A percentile compares a stretch with the other conserved stretches of the same genome.
Conservation (phyloP, 192 early-diverging fungal species). For the Entomortierella beljakovae region DNA sequence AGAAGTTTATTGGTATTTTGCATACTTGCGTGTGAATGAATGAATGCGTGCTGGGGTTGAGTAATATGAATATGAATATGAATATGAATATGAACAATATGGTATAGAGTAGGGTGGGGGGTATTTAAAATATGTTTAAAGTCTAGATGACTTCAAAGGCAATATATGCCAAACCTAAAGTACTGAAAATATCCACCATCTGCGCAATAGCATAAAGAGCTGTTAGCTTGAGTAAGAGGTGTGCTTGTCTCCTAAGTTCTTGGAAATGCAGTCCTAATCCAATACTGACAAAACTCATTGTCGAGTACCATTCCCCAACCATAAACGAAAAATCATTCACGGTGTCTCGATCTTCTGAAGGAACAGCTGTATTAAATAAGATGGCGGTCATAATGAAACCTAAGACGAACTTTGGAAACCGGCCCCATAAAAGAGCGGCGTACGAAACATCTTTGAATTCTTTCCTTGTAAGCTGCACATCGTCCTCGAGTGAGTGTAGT, state of each 20-base stretch:
- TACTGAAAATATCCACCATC: conserved; percentile 61
- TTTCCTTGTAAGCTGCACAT: conserved; percentile 17
- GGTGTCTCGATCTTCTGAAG: conserved; percentile 20
- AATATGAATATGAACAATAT: background rate
- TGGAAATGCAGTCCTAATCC: conserved; percentile 63
- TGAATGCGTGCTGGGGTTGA: no score
- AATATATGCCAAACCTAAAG: conserved; percentile 56
- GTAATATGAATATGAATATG: background rate
- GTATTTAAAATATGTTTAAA: background rate
- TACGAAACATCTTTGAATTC: conserved; percentile 41
- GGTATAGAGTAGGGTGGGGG: background rate
- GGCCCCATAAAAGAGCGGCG: conserved; percentile 52
- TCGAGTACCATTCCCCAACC: conserved; percentile 65
- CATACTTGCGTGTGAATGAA: no score
- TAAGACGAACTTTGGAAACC: conserved; percentile 66
- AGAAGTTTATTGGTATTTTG: no score
- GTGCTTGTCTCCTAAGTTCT: conserved; percentile 57
- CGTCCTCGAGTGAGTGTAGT: conserved; percentile 28
- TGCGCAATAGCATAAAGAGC: conserved; percentile 61
- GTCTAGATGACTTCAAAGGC: conserved; percentile 56
- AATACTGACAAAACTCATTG: conserved; percentile 65
- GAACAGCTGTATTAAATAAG: conserved; percentile 60
- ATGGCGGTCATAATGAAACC: conserved; percentile 62
- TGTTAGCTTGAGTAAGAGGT: conserved; percentile 55
- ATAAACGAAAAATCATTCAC: conserved; percentile 65